Conservation (phyloP, 2,329 filamentous ascomycete genomes). For the Calonectria leucothoes region DNA sequence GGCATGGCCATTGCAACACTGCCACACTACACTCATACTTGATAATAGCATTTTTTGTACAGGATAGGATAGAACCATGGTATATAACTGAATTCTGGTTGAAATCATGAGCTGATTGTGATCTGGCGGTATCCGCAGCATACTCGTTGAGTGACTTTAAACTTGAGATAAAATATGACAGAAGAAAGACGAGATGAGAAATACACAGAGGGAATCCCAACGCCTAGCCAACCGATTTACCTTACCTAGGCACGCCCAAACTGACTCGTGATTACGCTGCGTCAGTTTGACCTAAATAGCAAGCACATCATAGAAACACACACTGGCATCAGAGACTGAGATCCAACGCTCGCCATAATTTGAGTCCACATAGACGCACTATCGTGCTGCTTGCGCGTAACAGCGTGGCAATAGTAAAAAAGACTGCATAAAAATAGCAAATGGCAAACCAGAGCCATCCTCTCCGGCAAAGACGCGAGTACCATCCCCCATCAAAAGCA, state of each 20-base stretch:
- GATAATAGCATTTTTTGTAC: background rate
- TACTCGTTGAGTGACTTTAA: background rate
- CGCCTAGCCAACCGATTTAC: no score
- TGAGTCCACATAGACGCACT: background rate
- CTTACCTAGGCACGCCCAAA: no score
- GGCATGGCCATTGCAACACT: background rate
- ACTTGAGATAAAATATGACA: background rate
- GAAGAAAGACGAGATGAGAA: background rate
- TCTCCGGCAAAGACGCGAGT: no score
- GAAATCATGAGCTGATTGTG: background rate
- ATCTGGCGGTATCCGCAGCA: background rate
- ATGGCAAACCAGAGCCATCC: background rate
- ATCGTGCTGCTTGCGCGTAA: background rate
- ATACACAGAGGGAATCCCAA: background rate
- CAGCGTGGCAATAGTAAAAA: background rate
- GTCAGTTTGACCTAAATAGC: no score
- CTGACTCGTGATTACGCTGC: no score
- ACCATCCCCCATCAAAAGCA: background rate
- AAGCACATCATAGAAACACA: no score
- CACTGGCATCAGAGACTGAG: no score
- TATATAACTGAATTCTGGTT: background rate
- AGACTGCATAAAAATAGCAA: background rate
- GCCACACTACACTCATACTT: background rate
- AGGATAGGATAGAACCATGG: background rate
- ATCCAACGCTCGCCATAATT: background rate